A percentile compares a stretch with the other conserved stretches of the same genome.
Evolutionary conservation across 2,329 filamentous ascomycete genomes (phyloP).

Genomic region (Phyllosticta citribraziliensis): DNA sequence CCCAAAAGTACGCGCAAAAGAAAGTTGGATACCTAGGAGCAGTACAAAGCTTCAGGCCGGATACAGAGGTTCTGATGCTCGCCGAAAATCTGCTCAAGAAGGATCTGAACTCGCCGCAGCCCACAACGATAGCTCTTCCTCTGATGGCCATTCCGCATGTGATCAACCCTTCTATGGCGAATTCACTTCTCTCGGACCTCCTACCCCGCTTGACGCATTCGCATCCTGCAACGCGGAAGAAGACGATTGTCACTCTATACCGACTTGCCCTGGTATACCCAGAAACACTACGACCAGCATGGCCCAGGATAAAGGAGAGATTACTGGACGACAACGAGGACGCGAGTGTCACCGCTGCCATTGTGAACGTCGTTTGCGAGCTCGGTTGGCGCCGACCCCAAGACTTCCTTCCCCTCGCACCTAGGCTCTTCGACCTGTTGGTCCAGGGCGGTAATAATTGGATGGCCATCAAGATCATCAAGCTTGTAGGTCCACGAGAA

Average conservation of each 20-base stretch:
- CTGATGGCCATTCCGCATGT: conserved; percentile 88
- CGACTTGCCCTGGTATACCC: conserved; percentile 92
- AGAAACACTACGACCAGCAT: conserved; percentile 81
- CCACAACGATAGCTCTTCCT: conserved; percentile 73
- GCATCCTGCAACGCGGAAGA: conserved; percentile 79
- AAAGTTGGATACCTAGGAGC: conserved; percentile 89
- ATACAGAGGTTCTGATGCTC: conserved; percentile 95
- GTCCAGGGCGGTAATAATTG: conserved; percentile 94
- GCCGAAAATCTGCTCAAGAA: conserved; percentile 96
- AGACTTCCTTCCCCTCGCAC: conserved; percentile 87
- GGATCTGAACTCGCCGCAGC: conserved; percentile 65
- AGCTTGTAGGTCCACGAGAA: conserved; percentile 54
- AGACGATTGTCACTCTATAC: conserved; percentile 91
- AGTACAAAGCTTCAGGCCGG: conserved; percentile 88
- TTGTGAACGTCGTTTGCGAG: conserved; percentile 95
- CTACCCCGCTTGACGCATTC: conserved; percentile 81
- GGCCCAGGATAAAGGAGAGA: conserved; percentile 95
- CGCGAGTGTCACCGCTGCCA: conserved; percentile 85
- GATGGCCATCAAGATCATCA: conserved; percentile 99
- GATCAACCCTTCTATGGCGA: conserved; percentile 82
- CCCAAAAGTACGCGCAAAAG: conserved; percentile 88
- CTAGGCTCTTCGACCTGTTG: conserved; percentile 81
- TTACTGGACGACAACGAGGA: conserved; percentile 86
- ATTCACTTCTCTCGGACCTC: conserved; percentile 79
- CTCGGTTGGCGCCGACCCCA: conserved; percentile 87